Evolutionary conservation across 1,284 basidiomycete species (phyloP), one percentile per base, ranked within the genome.

Genomic region (Erythrobasidium hasegawianum): DNA sequence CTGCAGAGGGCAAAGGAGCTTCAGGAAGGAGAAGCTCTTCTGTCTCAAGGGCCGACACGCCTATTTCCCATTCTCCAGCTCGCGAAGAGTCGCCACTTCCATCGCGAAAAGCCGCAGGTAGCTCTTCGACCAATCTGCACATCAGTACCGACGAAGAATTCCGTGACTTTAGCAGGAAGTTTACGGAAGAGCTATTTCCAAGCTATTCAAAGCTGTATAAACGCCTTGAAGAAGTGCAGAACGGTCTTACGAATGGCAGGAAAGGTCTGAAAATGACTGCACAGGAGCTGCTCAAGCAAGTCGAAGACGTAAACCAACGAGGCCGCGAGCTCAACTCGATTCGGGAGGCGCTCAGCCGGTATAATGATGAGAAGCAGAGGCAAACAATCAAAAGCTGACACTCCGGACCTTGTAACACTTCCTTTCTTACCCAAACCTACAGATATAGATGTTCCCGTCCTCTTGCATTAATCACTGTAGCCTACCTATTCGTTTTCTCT

Each of bases 91-190:
- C 50, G 8, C 50, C 50, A 9, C 8, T n/a, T 5, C 33, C 33
- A 33, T 33, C 11, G 33, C 33, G 11, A 5, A 33, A 11, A 33
- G 50, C 20, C 3, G 9, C 5, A 3, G 22, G 8, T 8, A n/a
- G n/a, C n/a, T n/a, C n/a, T n/a, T n/a, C n/a, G n/a, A 24, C 33
- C 22, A 47, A 24, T 8, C 9, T 53, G 11, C 50, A n/a, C 8
- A 64, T 64, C 24, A 49, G 53, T n/a, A 41, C n/a, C 27, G 61
- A 64, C 24, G 43, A 20, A n/a, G 61, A 64, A 9, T 64, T 64
- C 33, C 18, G 16, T 5, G 11, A 43, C 2, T 4, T 24, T 13
- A 47, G 40, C 24, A 13, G 24, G 2, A 39, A 57, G 14, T 64
- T 64, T 26, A 16, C 52, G 4, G 54, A 64, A 2, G 43, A 38